phyloP scores from a whole-genome alignment of 106 monocot species.

The Gastrodia elata region DNA sequence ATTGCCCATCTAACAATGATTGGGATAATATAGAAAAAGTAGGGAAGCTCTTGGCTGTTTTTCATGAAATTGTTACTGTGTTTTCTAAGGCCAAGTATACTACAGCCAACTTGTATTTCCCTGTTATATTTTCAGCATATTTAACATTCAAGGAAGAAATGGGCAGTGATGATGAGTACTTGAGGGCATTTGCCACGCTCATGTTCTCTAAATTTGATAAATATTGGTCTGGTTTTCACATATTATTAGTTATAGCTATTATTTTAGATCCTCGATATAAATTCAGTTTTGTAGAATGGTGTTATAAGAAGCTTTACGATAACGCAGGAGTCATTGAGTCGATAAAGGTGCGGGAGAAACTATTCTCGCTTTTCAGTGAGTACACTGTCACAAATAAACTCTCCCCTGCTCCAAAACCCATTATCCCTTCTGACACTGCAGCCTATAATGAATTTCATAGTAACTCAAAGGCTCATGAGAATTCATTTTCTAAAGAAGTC shows the following conservation, averaged over 20 bases:
- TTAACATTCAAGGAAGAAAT: slow-evolving; percentile 5
- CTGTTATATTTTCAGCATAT: slow-evolving; percentile 5
- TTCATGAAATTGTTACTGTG: slow-evolving; percentile 8
- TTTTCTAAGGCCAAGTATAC: slow-evolving; percentile 10
- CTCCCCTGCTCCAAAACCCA: not conserved
- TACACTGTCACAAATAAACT: slow-evolving; percentile 1
- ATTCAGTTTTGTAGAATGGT: slow-evolving; percentile 11
- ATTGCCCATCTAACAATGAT: not conserved
- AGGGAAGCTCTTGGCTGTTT: slow-evolving; percentile 1
- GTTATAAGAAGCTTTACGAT: slow-evolving; percentile 11
- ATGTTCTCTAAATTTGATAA: slow-evolving; percentile 10
- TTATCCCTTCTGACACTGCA: not conserved
- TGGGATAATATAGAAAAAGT: slow-evolving; percentile 10
- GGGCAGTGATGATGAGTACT: slow-evolving; percentile 4
- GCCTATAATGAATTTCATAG: not conserved
- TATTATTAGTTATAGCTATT: not conserved
- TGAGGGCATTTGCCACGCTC: not conserved
- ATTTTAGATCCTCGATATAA: slow-evolving; percentile 17
- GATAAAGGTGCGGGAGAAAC: slow-evolving; percentile 1
- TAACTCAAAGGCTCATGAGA: slow-evolving; percentile 2
- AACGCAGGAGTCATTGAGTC: slow-evolving; percentile 1
- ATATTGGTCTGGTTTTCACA: slow-evolving; percentile 7
- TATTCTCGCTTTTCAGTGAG: slow-evolving; percentile 11
- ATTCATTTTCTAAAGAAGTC: slow-evolving; percentile 11
- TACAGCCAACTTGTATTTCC: slow-evolving; percentile 15